Conservation (phyloP, 2,329 filamentous ascomycete species). For the Neofusicoccum cordaticola region DNA sequence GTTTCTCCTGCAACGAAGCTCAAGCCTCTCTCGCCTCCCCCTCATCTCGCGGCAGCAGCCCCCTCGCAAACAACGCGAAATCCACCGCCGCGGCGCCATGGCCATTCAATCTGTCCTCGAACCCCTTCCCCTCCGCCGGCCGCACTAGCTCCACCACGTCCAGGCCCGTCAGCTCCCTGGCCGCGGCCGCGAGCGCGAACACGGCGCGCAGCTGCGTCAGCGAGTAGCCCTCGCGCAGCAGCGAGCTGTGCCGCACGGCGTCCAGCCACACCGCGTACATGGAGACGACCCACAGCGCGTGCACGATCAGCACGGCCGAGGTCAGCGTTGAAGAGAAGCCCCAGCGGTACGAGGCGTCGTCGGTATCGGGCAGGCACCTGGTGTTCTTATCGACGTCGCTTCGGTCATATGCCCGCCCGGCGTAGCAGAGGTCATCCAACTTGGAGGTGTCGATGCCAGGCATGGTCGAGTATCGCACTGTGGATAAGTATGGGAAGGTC, state of each 20-base stretch:
- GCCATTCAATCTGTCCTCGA: too few relatives aligned
- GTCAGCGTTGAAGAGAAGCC: slow-evolving; percentile 37
- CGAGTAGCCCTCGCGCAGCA: too few relatives aligned
- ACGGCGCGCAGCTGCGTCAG: slow-evolving; percentile 5
- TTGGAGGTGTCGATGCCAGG: background rate
- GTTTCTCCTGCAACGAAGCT: too few relatives aligned
- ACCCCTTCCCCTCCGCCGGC: too few relatives aligned
- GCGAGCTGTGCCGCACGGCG: too few relatives aligned
- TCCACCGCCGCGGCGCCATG: too few relatives aligned
- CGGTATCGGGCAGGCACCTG: slow-evolving; percentile 29
- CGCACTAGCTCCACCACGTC: background rate
- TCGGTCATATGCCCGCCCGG: background rate
- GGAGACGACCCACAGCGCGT: slow-evolving; percentile 18
- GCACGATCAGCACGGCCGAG: slow-evolving; percentile 29
- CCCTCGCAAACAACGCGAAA: too few relatives aligned
- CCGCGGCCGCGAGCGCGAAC: slow-evolving; percentile 28
- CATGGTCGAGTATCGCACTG: background rate
- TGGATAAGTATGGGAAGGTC: background rate
- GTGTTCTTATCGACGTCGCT: slow-evolving; percentile 18
- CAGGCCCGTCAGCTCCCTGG: slow-evolving; percentile 26
- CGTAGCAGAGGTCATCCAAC: slow-evolving; percentile 19
- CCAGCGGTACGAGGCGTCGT: slow-evolving; percentile 30
- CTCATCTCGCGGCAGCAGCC: too few relatives aligned
- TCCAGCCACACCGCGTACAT: too few relatives aligned
- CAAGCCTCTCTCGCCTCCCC: too few relatives aligned